These are phyloP conservation scores for Stevia rebaudiana DNA, from an alignment of 140 eudicot genomes.

Conservation along the genomic window DNA sequence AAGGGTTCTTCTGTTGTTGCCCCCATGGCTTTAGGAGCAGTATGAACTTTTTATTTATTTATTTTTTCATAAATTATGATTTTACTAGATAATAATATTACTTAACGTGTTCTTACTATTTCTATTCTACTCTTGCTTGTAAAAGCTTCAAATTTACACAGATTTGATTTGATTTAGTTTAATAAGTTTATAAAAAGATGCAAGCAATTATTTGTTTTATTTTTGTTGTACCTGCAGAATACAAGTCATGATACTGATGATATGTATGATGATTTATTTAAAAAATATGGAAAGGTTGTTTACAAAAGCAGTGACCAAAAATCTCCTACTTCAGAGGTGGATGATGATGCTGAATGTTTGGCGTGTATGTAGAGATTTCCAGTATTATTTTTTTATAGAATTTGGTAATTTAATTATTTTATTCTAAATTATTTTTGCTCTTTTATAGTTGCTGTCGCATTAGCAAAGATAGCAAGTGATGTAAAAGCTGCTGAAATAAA, in stretches of 20 bases:
- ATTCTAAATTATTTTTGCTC: constrained; percentile 7
- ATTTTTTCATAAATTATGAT: not conserved
- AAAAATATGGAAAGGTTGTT: constrained; percentile 84
- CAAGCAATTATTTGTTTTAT: not conserved
- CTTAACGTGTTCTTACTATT: not conserved
- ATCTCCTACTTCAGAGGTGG: constrained; percentile 63
- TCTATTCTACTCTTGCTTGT: not conserved
- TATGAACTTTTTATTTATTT: constrained; percentile 21
- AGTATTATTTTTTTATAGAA: not conserved
- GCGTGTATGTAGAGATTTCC: constrained; percentile 45
- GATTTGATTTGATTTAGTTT: not conserved
- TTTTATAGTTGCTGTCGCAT: constrained; percentile 78
- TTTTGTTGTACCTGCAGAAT: constrained; percentile 55
- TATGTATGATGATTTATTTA: constrained; percentile 72
- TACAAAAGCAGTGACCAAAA: constrained; percentile 61
- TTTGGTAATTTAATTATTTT: constrained; percentile 1
- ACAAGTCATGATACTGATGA: constrained; percentile 84
- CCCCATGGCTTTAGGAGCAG: constrained; percentile 58
- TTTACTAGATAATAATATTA: not conserved
- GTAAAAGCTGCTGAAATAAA: constrained; percentile 85
- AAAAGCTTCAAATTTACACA: not conserved
- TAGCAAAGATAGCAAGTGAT: constrained; percentile 92
- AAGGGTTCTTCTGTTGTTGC: constrained; percentile 33
- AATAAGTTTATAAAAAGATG: not conserved
- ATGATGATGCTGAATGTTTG: constrained; percentile 92